Evolutionary conservation across 495 filamentous ascomycete genomes (phyloP).

Genomic region (Aspergillus homomorphus): DNA sequence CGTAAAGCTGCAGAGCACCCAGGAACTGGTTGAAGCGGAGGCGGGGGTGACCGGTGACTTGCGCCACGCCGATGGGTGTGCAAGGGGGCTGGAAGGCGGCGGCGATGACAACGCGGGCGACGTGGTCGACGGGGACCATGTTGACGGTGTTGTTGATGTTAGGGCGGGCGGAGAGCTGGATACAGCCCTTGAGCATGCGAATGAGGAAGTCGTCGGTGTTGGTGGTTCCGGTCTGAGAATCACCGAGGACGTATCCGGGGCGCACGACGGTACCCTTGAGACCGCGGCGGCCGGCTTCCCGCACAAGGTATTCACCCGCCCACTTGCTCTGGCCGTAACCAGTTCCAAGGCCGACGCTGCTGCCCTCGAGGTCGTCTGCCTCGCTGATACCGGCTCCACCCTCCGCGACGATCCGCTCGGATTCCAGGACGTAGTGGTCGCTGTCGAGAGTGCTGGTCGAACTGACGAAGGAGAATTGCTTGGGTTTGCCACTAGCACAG

Average conservation of each 20-base stretch:
- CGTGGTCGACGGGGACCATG: conserved; percentile 83
- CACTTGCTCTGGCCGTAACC: conserved; percentile 94
- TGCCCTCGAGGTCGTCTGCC: conserved; percentile 63
- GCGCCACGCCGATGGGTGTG: conserved; percentile 57
- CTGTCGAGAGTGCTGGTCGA: conserved; percentile 84
- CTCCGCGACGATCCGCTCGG: conserved; percentile 52
- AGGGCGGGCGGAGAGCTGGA: conserved; percentile 72
- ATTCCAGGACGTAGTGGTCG: conserved; percentile 72
- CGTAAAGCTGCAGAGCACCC: conserved; percentile 66
- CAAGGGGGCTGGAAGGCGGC: conserved; percentile 58
- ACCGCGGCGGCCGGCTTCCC: conserved; percentile 75
- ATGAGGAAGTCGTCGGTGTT: conserved; percentile 93
- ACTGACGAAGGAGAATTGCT: conserved; percentile 78
- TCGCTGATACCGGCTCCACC: conserved; percentile 58
- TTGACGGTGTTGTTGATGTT: conserved; percentile 87
- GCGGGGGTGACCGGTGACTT: conserved; percentile 78
- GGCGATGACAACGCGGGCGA: conserved; percentile 74
- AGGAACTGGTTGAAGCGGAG: conserved; percentile 78
- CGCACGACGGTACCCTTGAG: conserved; percentile 73
- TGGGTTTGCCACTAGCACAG: conserved; percentile 73
- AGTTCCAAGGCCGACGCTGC: conserved; percentile 63
- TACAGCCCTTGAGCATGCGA: conserved; percentile 83
- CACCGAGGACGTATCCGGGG: conserved; percentile 83
- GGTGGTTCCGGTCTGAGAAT: conserved; percentile 66
- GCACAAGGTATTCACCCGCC: conserved; percentile 75